These are phyloP conservation scores for Secale cereale DNA, from an alignment of 176 grass and related monocot genomes.

Conservation along the genomic window DNA sequence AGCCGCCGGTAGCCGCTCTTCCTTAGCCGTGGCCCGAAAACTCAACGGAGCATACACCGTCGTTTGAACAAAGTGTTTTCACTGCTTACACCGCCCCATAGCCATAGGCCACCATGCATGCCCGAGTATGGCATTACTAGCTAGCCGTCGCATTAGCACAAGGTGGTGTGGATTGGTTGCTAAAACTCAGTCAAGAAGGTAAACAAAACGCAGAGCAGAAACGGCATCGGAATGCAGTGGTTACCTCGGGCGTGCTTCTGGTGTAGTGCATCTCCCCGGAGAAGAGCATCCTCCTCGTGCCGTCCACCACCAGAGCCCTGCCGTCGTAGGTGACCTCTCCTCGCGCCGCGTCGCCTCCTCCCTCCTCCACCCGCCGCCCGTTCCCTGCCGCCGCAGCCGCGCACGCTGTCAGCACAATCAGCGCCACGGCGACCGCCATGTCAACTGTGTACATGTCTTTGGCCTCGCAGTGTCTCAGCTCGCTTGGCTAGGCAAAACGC, in stretches of 20 bases:
- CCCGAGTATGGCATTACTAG: background rate
- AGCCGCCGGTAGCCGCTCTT: background rate
- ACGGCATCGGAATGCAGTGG: background rate
- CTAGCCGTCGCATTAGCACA: too few species aligned
- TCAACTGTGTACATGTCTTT: background rate
- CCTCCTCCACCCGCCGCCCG: background rate
- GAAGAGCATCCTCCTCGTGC: slow-evolving; percentile 62
- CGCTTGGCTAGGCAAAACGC: background rate
- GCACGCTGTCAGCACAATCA: background rate
- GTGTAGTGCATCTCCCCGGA: slow-evolving; percentile 84
- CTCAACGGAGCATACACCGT: background rate
- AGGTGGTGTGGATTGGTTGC: background rate
- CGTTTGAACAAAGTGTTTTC: background rate
- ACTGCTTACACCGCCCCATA: background rate
- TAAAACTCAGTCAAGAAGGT: background rate
- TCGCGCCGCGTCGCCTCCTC: background rate
- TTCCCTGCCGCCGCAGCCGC: background rate
- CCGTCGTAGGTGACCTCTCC: slow-evolving; percentile 52
- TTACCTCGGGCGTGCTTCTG: slow-evolving; percentile 77
- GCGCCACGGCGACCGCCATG: background rate
- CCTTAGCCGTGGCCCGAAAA: background rate
- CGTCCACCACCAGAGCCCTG: slow-evolving; percentile 62
- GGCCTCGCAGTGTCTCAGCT: background rate
- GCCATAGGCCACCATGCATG: background rate
- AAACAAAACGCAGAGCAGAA: background rate